A percentile compares a stretch with the other conserved stretches of the same genome.
phyloP scores from a whole-genome alignment of 78 protist species.

The Bigelowiella natans region DNA sequence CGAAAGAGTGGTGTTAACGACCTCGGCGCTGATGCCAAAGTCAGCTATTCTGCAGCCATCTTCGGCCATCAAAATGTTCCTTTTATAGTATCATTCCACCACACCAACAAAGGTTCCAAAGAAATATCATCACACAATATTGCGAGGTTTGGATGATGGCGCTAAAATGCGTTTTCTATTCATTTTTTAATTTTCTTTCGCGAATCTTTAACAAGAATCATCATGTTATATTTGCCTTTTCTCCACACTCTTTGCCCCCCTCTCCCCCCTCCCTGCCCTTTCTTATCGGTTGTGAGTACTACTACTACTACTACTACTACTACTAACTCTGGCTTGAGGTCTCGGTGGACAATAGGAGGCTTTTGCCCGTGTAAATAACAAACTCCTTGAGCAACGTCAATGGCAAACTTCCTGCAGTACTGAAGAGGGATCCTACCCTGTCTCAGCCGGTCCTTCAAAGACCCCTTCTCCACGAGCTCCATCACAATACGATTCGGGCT shows the following conservation, averaged over 20 bases:
- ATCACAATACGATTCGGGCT: neutral
- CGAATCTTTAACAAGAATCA: too few species aligned
- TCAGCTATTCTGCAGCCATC: neutral
- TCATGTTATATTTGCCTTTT: too few species aligned
- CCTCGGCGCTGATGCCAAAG: neutral
- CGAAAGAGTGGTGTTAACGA: neutral
- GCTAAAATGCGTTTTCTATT: too few species aligned
- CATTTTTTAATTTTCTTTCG: too few species aligned
- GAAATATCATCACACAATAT: too few species aligned
- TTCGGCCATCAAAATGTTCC: neutral
- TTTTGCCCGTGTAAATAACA: neutral
- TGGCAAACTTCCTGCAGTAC: neutral
- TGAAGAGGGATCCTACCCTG: neutral
- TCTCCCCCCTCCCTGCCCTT: too few species aligned
- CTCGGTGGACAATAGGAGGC: neutral
- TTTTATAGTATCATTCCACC: neutral
- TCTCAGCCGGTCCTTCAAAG: neutral
- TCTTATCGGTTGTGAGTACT: too few species aligned
- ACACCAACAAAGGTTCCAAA: too few species aligned
- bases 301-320: too few species aligned
- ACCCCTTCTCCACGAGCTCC: too few species aligned
- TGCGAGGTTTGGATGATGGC: too few species aligned
- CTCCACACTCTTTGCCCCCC: too few species aligned
- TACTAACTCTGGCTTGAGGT: neutral
- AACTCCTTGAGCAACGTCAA: neutral